phyloP scores from a whole-genome alignment of 2,329 filamentous ascomycete genomes.

The Ceratocystis albifundus region DNA sequence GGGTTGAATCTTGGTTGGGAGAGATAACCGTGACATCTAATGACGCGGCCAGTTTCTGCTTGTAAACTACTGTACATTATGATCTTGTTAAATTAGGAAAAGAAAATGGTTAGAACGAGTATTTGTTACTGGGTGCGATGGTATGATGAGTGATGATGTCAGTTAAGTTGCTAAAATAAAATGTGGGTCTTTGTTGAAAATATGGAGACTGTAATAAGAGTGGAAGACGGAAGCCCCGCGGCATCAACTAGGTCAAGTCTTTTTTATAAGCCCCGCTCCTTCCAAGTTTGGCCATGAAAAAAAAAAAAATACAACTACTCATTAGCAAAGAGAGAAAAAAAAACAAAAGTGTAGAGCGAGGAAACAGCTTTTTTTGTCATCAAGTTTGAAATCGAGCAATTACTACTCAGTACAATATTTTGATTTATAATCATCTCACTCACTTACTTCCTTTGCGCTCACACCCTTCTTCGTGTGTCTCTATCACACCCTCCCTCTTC shows the following conservation, averaged over 20 bases:
- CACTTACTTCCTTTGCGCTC: not conserved
- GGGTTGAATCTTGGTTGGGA: not conserved
- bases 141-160: not conserved
- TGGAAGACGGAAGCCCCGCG: constrained; percentile 7
- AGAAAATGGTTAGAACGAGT: not conserved
- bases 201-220: not conserved
- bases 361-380: not conserved
- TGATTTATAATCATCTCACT: constrained; percentile 15
- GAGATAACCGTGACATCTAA: not conserved
- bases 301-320: constrained; percentile 11
- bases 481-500: not conserved
- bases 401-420: not conserved
- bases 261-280: constrained; percentile 14
- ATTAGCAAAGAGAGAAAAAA: constrained; percentile 7
- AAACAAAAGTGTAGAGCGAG: not conserved
- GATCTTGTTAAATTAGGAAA: not conserved
- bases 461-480: no score
- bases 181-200: not conserved
- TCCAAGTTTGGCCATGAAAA: constrained; percentile 17
- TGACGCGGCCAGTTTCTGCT: not conserved
- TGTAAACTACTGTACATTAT: constrained; percentile 22
- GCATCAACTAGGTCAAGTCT: not conserved
- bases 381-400: constrained; percentile 7
- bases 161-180: not conserved
- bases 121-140: not conserved